Evolutionary conservation across 257 asterid species (phyloP), one percentile per base, ranked within the genome.

Genomic region (Solanum bulbocastanum): DNA sequence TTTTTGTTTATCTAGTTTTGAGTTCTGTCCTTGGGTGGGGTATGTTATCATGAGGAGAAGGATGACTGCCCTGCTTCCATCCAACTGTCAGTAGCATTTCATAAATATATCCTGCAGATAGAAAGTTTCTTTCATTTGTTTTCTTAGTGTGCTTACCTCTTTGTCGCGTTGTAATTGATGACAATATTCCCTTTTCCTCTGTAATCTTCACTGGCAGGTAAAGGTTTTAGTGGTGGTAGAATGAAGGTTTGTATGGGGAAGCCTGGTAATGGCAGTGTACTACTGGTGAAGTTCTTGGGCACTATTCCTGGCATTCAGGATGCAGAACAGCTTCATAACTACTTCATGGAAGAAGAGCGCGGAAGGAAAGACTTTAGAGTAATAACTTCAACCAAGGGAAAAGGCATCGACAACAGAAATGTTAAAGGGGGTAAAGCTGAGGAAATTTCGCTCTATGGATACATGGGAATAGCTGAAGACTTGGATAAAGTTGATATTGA

Each of bases 401-500:
- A 83, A 40, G 68, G 25, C 84, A 40, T n/a, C 5, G 52, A 44
- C 52, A 87, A 39, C 44, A 84, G 56, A 84, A 65, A 40, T 39
- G n/a, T 25, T 23, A 68, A 25, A 78, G 86, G 18, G 68, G 88
- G 23, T 39, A 79, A 87, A 75, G 76, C 40, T 65, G 90, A 86
- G 72, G 90, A 89, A 82, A 12, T 78, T 40, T 32, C 82, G 68
- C 44, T 91, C 42, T 91, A 88, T 69, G 93, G 93, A 2, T 91
- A 88, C 89, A 86, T 89, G 88, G 93, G 87, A 56, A 86, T 89
- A 73, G 91, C 91, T 5, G 93, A 86, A 85, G 91, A 91, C 88
- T 85, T 89, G 91, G 93, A 88, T 81, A 84, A 83, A 86, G 91
- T 91, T 72, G 90, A 91, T 86, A 83, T n/a, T 12, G 91, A 88